phyloP scores from a whole-genome alignment of 2,329 filamentous ascomycete species.

The Xylariaceae sp. region DNA sequence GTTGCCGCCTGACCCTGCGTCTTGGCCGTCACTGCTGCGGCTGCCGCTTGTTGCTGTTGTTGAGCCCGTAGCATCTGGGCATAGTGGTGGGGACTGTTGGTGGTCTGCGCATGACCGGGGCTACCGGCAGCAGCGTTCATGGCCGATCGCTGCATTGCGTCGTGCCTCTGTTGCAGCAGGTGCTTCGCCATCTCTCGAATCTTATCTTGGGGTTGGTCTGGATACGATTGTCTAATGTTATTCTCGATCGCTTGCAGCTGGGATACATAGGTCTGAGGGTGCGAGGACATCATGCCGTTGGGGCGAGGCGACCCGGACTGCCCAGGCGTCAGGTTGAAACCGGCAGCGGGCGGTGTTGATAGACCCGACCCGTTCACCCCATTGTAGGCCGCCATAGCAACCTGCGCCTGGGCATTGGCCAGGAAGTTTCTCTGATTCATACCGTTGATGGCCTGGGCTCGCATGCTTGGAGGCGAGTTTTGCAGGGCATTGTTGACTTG shows the following conservation, averaged over 20 bases:
- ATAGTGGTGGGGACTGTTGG: constrained; percentile 56
- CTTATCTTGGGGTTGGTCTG: constrained; percentile 46
- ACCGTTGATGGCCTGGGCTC: constrained; percentile 38
- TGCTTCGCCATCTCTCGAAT: constrained; percentile 50
- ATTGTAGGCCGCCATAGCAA: constrained; percentile 49
- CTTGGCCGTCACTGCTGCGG: constrained; percentile 28
- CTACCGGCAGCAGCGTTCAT: constrained; percentile 54
- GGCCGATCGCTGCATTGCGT: constrained; percentile 39
- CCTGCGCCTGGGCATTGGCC: constrained; percentile 49
- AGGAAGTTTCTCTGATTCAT: constrained; percentile 51
- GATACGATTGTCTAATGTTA: constrained; percentile 49
- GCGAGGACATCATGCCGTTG: constrained; percentile 37
- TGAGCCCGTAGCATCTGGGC: constrained; percentile 56
- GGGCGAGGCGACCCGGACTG: constrained; percentile 44
- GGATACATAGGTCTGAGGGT: constrained; percentile 44
- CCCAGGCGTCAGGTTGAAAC: constrained; percentile 44
- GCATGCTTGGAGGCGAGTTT: constrained; percentile 43
- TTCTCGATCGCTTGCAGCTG: constrained; percentile 51
- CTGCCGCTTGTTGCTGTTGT: constrained; percentile 45
- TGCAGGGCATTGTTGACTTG: constrained; percentile 34
- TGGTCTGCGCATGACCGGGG: constrained; percentile 43
- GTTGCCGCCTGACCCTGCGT: constrained; percentile 12
- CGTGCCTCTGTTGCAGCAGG: constrained; percentile 44
- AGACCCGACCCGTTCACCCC: constrained; percentile 40
- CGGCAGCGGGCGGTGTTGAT: constrained; percentile 41